Conservation (phyloP, 176 grass and related monocot genomes). For the Ampelocalamus luodianensis region DNA sequence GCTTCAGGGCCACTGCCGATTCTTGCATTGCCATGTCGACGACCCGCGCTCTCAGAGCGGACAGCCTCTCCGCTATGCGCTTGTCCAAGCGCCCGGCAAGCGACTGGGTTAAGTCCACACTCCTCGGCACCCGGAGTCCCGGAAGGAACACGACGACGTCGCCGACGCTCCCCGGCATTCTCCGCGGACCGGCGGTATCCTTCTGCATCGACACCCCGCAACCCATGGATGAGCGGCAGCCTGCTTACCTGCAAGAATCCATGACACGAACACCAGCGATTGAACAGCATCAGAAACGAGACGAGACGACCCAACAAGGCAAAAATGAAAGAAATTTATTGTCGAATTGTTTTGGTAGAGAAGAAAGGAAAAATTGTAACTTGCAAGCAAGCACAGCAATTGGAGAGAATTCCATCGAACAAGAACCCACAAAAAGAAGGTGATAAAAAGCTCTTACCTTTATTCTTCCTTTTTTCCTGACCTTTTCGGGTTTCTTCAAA, state of each 20-base stretch:
- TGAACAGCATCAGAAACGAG: neutral
- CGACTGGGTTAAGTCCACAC: constrained; percentile 66
- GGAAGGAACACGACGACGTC: constrained; percentile 90
- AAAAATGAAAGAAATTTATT: neutral
- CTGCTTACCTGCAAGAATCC: constrained; percentile 35
- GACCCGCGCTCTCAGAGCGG: constrained; percentile 58
- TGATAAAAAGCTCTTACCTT: constrained; percentile 46
- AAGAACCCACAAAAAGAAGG: constrained; percentile 6
- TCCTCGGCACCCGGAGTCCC: constrained; percentile 71
- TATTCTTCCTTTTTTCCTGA: constrained; percentile 31
- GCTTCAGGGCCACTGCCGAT: constrained; percentile 63
- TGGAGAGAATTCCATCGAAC: constrained; percentile 17
- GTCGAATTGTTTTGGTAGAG: constrained; percentile 1
- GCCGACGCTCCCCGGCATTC: constrained; percentile 65
- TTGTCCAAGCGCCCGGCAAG: constrained; percentile 55
- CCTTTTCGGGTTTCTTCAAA: constrained; percentile 40
- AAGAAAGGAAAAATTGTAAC: neutral
- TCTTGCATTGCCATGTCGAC: constrained; percentile 85
- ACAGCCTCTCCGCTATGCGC: constrained; percentile 55
- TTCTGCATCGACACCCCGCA: constrained; percentile 67
- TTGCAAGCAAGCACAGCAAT: constrained; percentile 29
- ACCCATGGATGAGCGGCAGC: constrained; percentile 51
- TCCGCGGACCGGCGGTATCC: constrained; percentile 49
- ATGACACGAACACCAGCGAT: neutral
- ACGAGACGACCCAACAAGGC: neutral